phyloP scores from a whole-genome alignment of 2,329 filamentous ascomycete genomes.

The Thelonectria discophora region DNA sequence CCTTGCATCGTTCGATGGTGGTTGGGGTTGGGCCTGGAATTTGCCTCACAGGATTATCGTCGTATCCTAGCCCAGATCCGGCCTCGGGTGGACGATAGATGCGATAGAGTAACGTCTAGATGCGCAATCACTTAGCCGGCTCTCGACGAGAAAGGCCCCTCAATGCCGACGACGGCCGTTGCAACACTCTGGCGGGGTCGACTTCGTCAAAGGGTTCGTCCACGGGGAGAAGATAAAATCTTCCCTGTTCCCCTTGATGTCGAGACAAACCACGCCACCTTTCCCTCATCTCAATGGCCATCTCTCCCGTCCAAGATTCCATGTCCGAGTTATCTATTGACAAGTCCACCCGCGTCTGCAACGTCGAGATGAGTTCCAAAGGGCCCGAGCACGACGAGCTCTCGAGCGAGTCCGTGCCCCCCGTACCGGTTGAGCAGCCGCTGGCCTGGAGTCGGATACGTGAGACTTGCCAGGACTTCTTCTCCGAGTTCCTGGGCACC shows the following conservation, averaged over 20 bases:
- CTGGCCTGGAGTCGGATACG: conserved; percentile 63
- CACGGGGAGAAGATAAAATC: conserved; percentile 12
- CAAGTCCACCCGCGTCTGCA: conserved; percentile 43
- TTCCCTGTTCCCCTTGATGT: conserved; percentile 28
- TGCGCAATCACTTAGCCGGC: not conserved
- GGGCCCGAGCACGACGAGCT: conserved; percentile 37
- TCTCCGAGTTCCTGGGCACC: conserved; percentile 74
- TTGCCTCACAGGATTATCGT: conserved; percentile 12
- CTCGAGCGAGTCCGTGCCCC: conserved; percentile 29
- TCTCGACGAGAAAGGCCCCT: conserved; percentile 1
- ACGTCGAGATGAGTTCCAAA: conserved; percentile 44
- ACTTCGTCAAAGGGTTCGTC: conserved; percentile 7
- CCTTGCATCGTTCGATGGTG: conserved; percentile 16
- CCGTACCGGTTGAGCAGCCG: conserved; percentile 35
- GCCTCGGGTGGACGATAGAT: not conserved
- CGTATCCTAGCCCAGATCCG: conserved; percentile 11
- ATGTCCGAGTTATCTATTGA: conserved; percentile 48
- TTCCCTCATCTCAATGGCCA: conserved; percentile 42
- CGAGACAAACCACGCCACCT: conserved; percentile 26
- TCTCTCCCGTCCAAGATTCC: conserved; percentile 42
- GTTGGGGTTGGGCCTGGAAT: conserved; percentile 4
- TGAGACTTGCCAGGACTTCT: conserved; percentile 62
- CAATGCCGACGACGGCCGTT: not conserved
- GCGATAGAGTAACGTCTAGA: conserved; percentile 5
- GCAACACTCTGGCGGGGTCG: conserved; percentile 3